Percentiles rank a stretch among this genome's conserved stretches.
phyloP scores from a whole-genome alignment of 768 basidiomycete species.

The Psilocybe subaeruginosa region DNA sequence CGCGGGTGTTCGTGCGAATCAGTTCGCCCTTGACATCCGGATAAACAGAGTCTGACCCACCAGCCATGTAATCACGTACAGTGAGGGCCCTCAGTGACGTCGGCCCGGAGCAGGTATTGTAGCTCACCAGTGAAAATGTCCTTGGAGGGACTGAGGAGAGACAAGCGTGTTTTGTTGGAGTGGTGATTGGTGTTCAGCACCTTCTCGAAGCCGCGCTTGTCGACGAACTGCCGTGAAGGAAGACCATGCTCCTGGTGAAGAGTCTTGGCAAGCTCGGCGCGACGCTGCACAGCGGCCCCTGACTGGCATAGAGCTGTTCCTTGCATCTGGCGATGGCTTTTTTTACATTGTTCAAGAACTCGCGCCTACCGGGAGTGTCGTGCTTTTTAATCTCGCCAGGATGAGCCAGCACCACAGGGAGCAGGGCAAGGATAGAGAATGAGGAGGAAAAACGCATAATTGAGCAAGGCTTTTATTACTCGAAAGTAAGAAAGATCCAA shows the following conservation, averaged over 20 bases:
- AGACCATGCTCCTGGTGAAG: slow-evolving; percentile 9
- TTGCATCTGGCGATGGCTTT: slow-evolving; percentile 3
- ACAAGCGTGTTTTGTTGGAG: slow-evolving; percentile 9
- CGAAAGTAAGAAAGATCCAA: not conserved
- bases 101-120: slow-evolving; percentile 13
- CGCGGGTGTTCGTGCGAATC: slow-evolving; percentile 9
- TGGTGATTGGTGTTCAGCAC: slow-evolving; percentile 11
- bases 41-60: not conserved
- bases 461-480: not conserved
- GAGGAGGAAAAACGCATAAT: not conserved
- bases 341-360: slow-evolving; percentile 2
- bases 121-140: slow-evolving; percentile 14
- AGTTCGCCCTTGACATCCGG: slow-evolving; percentile 11
- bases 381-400: slow-evolving; percentile 7
- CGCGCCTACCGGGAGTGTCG: slow-evolving; percentile 4
- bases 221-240: not conserved
- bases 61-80: not conserved
- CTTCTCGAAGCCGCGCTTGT: slow-evolving; percentile 12
- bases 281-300: slow-evolving; percentile 4
- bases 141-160: slow-evolving; percentile 2
- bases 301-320: not conserved
- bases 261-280: slow-evolving; percentile 10
- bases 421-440: slow-evolving; percentile 4
- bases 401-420: slow-evolving; percentile 1
- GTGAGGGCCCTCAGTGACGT: slow-evolving; percentile 13